Conservation (phyloP, 768 basidiomycete species). For the Mycena leptocephala region DNA sequence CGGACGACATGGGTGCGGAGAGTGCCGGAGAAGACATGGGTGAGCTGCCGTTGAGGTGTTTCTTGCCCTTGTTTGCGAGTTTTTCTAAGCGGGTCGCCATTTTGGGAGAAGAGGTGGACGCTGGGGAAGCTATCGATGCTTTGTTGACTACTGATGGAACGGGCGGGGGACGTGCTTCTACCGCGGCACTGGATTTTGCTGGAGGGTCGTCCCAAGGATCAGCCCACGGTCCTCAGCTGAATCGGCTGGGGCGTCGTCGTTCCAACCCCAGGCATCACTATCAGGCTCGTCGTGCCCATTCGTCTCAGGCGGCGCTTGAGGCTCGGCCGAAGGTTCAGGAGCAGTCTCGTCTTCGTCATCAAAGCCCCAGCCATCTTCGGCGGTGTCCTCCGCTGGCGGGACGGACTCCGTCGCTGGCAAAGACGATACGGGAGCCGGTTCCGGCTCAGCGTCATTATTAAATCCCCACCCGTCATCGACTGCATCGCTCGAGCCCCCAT, state of each 20-base stretch:
- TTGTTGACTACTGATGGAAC: slow-evolving; percentile 43
- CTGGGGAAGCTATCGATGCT: slow-evolving; percentile 17
- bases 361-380: slow-evolving; percentile 40
- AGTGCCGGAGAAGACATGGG: slow-evolving; percentile 39
- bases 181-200: slow-evolving; percentile 40
- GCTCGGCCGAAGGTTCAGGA: neutral
- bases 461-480: slow-evolving; percentile 68
- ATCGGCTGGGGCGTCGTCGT: slow-evolving; percentile 64
- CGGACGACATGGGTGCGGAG: slow-evolving; percentile 29
- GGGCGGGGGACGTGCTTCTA: slow-evolving; percentile 47
- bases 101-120: slow-evolving; percentile 56
- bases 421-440: slow-evolving; percentile 36
- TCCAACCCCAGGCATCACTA: slow-evolving; percentile 86
- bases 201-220: slow-evolving; percentile 78
- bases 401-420: slow-evolving; percentile 11
- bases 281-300: slow-evolving; percentile 44
- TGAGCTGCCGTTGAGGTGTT: slow-evolving; percentile 53
- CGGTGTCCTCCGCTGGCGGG: slow-evolving; percentile 3
- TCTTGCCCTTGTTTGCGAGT: slow-evolving; percentile 71
- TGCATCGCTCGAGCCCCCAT: slow-evolving; percentile 45
- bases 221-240: slow-evolving; percentile 71
- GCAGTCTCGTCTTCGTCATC: slow-evolving; percentile 35
- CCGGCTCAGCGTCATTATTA: slow-evolving; percentile 59
- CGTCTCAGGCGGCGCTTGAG: slow-evolving; percentile 31
- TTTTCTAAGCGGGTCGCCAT: slow-evolving; percentile 73